phyloP scores from a whole-genome alignment of 441 rosid genomes.

The Pelargonium cotyledonis region DNA sequence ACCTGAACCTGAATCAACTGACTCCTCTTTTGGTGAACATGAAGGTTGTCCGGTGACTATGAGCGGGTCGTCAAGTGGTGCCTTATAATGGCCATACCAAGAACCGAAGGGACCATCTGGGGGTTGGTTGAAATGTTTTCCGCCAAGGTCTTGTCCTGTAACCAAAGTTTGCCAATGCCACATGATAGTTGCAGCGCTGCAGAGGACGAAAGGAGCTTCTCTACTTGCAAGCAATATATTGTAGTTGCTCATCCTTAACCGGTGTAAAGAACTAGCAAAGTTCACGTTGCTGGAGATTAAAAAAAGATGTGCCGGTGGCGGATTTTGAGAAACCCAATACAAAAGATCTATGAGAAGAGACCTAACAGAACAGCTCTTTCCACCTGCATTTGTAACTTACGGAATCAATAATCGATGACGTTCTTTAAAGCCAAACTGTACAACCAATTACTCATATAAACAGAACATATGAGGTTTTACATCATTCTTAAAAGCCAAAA shows the following conservation, averaged over 20 bases:
- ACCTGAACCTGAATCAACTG: constrained; percentile 27
- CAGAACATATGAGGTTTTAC: no score
- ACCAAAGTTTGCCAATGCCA: constrained; percentile 70
- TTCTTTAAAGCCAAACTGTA: neutral
- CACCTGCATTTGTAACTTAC: constrained; percentile 36
- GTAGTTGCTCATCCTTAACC: constrained; percentile 79
- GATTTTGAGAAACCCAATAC: constrained; percentile 74
- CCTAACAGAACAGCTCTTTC: constrained; percentile 62
- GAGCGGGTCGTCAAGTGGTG: constrained; percentile 67
- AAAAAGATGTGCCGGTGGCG: constrained; percentile 90
- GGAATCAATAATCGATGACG: neutral
- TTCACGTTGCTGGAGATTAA: constrained; percentile 66
- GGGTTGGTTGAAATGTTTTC: constrained; percentile 68
- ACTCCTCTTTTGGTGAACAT: constrained; percentile 22
- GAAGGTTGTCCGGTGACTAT: constrained; percentile 27
- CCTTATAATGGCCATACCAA: constrained; percentile 78
- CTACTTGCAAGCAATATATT: constrained; percentile 69
- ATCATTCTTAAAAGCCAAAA: no score
- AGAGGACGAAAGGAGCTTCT: constrained; percentile 43
- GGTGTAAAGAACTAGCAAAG: constrained; percentile 59
- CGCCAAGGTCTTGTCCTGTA: constrained; percentile 38
- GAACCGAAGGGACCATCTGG: constrained; percentile 89
- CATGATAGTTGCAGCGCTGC: constrained; percentile 85
- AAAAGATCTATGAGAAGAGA: constrained; percentile 62
- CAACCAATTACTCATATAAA: neutral